Conservation (phyloP, 2,329 filamentous ascomycete species). For the Calonectria pseudoturangicola region DNA sequence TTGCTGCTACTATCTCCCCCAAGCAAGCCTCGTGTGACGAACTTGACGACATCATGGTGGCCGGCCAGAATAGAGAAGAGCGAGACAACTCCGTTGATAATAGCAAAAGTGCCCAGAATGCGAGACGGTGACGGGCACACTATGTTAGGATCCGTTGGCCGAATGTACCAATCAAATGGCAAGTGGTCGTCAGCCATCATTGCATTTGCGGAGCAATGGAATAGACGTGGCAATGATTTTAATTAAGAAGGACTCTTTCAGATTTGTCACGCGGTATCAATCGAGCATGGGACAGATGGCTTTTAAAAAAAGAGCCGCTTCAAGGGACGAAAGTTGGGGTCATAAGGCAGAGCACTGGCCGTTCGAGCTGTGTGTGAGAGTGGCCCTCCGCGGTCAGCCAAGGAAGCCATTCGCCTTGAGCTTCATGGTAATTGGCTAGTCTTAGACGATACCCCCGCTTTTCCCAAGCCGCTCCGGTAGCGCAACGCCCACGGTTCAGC, state of each 20-base stretch:
- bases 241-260: not conserved
- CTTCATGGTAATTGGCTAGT: slow-evolving; percentile 1
- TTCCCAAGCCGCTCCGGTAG: not conserved
- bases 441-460: not conserved
- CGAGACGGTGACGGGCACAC: slow-evolving; percentile 2
- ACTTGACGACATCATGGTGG: not conserved
- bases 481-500: not conserved
- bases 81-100: not conserved
- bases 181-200: not conserved
- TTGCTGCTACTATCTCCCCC: too few species aligned
- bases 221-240: not conserved
- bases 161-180: slow-evolving; percentile 8
- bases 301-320: not conserved
- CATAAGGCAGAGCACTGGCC: not conserved
- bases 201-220: not conserved
- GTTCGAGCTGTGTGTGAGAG: not conserved
- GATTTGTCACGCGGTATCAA: not conserved
- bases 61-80: not conserved
- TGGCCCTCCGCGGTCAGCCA: not conserved
- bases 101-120: not conserved
- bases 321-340: too few species aligned
- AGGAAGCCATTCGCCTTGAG: not conserved
- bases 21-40: not conserved
- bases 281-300: not conserved
- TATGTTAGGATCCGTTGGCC: not conserved